Evolutionary conservation across 176 grass and related monocot species (phyloP), one percentile per base, ranked within the genome.

Genomic region (Cenchrus purpureus): DNA sequence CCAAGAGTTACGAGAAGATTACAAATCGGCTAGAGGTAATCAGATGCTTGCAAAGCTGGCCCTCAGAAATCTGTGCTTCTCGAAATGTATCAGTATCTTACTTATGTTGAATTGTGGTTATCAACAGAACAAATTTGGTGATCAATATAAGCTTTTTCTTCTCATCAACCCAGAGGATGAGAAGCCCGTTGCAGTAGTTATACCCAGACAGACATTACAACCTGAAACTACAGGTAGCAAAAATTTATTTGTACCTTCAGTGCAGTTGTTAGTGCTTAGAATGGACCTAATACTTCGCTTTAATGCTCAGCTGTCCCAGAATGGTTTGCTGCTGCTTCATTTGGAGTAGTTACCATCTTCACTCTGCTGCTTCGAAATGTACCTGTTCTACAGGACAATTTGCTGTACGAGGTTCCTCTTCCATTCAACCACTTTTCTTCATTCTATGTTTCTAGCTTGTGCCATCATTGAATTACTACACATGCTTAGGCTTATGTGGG

Each of bases 341-440:
- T 98, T 87, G 97, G 97, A 86, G 64, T 95, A 60, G 93, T 98
- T 67, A 94, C 93, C 2, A 65, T 96, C 73, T 92, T 99, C 83
- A 99, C 97, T 34, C 77, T 99, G 54, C 85, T 99, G 84, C 86
- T 99, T 77, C 94, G 93, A 79, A 99, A 99, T 86, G 97, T 96
- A 79, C 97, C 97, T 82, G 79, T 76, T 61, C 86, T 99, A 85
- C 97, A 99, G 81, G 73, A 92, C 45, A 99, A 96, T 86, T 91
- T 99, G 84, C 91, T 94, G 97, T 99, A 99, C 54, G 97, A 96
- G 86, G 90, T 94, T 99, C 91, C 91, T 89, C 76, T 92, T 89
- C 68, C 86, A 78, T 89, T 83, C 76, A 80, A 66, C 74, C 28
- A 76, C 32, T 71, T 58, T 78, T 7, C 11, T 65, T 83, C 60